These are phyloP conservation scores for Aphanomyces cochlioides DNA, from an alignment of 352 stramenopile genomes.

Conservation along the genomic window DNA sequence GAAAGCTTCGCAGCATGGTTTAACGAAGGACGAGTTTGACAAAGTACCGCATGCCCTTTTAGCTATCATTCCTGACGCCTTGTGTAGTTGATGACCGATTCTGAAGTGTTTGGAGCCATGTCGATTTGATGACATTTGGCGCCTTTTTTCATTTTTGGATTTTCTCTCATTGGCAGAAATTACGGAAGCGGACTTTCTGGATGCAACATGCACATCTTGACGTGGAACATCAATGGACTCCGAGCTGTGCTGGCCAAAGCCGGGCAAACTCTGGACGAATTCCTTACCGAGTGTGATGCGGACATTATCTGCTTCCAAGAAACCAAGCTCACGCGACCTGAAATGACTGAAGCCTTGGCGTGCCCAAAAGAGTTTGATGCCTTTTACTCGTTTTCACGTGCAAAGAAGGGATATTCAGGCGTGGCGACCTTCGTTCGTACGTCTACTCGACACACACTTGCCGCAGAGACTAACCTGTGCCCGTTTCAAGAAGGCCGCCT, in stretches of 20 bases:
- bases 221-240: slow-evolving; percentile 86
- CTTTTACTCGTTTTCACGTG: slow-evolving; percentile 77
- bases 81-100: slow-evolving; percentile 4
- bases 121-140: neutral
- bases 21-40: neutral
- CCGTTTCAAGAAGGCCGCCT: slow-evolving; percentile 62
- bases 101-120: slow-evolving; percentile 11
- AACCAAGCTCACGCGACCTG: slow-evolving; percentile 79
- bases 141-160: slow-evolving; percentile 4
- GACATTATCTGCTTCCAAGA: slow-evolving; percentile 84
- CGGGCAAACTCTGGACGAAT: slow-evolving; percentile 30
- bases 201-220: slow-evolving; percentile 40
- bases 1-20: neutral
- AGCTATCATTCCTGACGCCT: neutral
- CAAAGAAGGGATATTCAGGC: slow-evolving; percentile 68
- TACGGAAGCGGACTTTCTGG: neutral
- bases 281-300: slow-evolving; percentile 54
- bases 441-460: slow-evolving; percentile 45
- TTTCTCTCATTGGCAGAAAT: neutral
- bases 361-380: slow-evolving; percentile 71
- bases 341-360: slow-evolving; percentile 74
- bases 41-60: neutral
- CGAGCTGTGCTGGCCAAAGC: slow-evolving; percentile 56
- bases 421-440: slow-evolving; percentile 68
- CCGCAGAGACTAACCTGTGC: slow-evolving; percentile 41